Evolutionary conservation across 2,329 filamentous ascomycete genomes (phyloP).

Genomic region (Malbranchea zuffiana): DNA sequence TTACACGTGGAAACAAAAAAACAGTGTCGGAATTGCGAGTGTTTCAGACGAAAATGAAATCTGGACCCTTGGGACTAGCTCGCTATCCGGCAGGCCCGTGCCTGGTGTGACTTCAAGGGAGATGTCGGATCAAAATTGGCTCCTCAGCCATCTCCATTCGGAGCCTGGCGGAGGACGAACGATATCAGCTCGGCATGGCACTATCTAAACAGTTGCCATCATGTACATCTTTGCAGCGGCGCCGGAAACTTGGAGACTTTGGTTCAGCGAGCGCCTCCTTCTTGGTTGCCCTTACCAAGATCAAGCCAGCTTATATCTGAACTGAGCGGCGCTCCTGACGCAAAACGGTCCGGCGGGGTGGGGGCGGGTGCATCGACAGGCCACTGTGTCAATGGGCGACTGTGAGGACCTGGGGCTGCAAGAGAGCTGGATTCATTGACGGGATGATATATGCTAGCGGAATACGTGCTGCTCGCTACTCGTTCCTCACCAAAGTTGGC

Average conservation of each 20-base stretch:
- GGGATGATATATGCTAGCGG: conserved; percentile 28
- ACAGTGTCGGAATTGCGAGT: too few relatives aligned
- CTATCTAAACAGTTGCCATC: too few relatives aligned
- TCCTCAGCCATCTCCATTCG: not conserved
- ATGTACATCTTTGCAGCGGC: not conserved
- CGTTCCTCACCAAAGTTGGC: conserved; percentile 22
- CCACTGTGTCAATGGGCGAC: conserved; percentile 15
- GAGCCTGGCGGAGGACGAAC: too few relatives aligned
- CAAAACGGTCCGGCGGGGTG: not conserved
- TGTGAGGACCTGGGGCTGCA: conserved; percentile 11
- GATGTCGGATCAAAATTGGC: not conserved
- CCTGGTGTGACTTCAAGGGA: too few relatives aligned
- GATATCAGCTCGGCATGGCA: too few relatives aligned
- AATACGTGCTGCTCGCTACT: conserved; percentile 34
- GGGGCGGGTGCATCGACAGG: conserved; percentile 3
- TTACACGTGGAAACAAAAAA: too few relatives aligned
- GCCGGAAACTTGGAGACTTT: too few relatives aligned
- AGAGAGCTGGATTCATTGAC: conserved; percentile 17
- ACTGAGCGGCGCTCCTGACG: conserved; percentile 19
- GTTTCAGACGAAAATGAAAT: too few relatives aligned
- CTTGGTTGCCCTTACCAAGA: conserved; percentile 17
- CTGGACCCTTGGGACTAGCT: too few relatives aligned
- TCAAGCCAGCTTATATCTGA: conserved; percentile 38
- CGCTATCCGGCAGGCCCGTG: too few relatives aligned
- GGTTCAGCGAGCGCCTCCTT: too few relatives aligned